phyloP scores from a whole-genome alignment of 371 early-diverging fungal species.

The Encephalitozoon romaleae region DNA sequence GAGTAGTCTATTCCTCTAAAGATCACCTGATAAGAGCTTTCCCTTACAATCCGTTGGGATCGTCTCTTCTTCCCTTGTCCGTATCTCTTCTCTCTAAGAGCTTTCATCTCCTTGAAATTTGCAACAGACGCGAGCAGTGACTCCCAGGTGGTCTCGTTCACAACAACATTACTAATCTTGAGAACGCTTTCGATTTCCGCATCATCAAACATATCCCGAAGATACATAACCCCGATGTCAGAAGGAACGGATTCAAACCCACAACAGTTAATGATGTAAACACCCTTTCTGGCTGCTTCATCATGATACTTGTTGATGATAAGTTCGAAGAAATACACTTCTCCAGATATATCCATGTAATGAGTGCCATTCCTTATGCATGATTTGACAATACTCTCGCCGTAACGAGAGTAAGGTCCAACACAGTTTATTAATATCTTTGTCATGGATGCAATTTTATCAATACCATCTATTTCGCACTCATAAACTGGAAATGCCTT shows the following conservation, averaged over 20 bases:
- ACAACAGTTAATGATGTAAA: conserved; percentile 70
- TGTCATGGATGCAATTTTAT: conserved; percentile 64
- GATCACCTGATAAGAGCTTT: conserved; percentile 44
- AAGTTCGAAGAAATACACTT: conserved; percentile 67
- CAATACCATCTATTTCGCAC: conserved; percentile 65
- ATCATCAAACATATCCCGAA: conserved; percentile 52
- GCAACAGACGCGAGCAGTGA: conserved; percentile 46
- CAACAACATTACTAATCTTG: conserved; percentile 59
- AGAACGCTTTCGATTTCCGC: conserved; percentile 41
- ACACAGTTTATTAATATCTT: conserved; percentile 73
- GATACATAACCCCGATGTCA: conserved; percentile 64
- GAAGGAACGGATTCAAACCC: conserved; percentile 81
- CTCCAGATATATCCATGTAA: conserved; percentile 81
- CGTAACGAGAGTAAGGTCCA: conserved; percentile 71
- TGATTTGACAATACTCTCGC: conserved; percentile 70
- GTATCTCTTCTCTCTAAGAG: background rate
- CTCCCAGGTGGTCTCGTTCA: conserved; percentile 59
- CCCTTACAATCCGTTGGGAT: background rate
- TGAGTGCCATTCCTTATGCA: conserved; percentile 71
- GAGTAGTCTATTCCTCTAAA: conserved; percentile 57
- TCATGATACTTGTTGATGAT: conserved; percentile 67
- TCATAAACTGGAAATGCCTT: conserved; percentile 63
- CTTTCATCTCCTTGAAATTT: background rate
- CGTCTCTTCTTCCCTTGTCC: conserved; percentile 3
- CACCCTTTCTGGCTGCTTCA: conserved; percentile 64